Evolutionary conservation across 2,329 filamentous ascomycete genomes (phyloP), one percentile per base, ranked within the genome.

Genomic region (Cladobotryum protrusum): DNA sequence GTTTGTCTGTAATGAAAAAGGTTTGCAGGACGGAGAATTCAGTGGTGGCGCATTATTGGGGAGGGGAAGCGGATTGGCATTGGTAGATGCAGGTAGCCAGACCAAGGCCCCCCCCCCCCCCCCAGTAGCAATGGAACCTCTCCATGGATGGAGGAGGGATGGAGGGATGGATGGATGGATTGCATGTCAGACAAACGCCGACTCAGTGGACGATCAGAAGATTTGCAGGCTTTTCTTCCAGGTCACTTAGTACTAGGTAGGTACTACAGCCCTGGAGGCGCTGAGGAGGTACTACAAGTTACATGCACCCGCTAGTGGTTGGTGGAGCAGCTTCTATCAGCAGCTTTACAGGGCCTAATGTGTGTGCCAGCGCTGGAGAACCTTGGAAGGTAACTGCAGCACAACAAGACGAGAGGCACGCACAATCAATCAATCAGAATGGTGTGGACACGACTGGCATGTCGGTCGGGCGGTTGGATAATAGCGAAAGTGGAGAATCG

Each of bases 1-100:
- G 24, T 29, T 48, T 52, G 47, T 47, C 49, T 46, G 41, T 48
- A 54, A 49, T 43, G 43, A 57, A 49, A 52, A 54, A 29, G 24
- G 24, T 29, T 39, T 47, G n/a, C 17, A 33, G 41, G 44, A 47
- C 49, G 48, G 49, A 51, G 24, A 29, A 29, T 29, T 29, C 24
- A 29, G 24, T 48, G 49, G 41, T 48, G 46, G 46, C 49, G 24
- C 24, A 29, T 29, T 29, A 6, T 29, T 29, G 24, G 24, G 24
- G 11, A 9, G 24, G 24, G 20, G 20, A 7, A 24, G 4, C 7
- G 20, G 20, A 24, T 24, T 24, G 7, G 20, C 20, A 24, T 24
- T 24, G 20, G 20, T 24, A 7, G 4, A 24, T 24, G 7, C 20
- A 24, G 7, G 20, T 7, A 24, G n/a, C n/a, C n/a, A n/a, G n/a